Conservation (phyloP, 371 early-diverging fungal species). For the Mortierella sp. region DNA sequence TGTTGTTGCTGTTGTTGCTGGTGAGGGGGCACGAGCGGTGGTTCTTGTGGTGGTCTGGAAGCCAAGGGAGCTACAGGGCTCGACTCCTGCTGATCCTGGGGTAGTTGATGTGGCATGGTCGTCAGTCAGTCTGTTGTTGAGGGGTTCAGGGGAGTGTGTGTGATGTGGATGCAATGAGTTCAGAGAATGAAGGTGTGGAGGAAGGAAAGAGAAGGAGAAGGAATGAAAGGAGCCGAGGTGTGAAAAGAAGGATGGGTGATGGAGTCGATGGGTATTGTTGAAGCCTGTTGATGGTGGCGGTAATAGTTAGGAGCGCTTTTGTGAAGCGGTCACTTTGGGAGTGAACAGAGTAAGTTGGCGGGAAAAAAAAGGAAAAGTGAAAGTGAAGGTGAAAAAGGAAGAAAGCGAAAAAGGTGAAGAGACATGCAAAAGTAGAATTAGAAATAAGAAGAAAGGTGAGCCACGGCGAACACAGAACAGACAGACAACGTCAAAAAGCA, state of each 20-base stretch:
- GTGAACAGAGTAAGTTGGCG: background rate
- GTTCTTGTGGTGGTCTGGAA: slow-evolving; percentile 7
- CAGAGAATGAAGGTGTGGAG: background rate
- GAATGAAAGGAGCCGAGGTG: background rate
- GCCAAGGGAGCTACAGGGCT: slow-evolving; percentile 1
- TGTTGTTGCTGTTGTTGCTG: slow-evolving; percentile 8
- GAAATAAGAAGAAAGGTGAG: background rate
- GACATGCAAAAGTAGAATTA: too few species aligned
- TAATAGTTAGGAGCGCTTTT: too few species aligned
- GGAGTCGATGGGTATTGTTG: too few species aligned
- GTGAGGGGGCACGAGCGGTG: background rate
- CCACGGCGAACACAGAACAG: background rate
- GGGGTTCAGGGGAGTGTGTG: background rate
- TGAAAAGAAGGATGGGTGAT: background rate
- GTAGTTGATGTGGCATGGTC: slow-evolving; percentile 25
- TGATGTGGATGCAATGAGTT: background rate
- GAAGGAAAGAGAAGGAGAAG: background rate
- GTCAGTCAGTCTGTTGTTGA: background rate
- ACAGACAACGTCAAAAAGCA: background rate
- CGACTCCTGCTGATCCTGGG: slow-evolving; percentile 24
- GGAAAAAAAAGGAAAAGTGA: background rate
- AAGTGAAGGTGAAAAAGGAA: background rate
- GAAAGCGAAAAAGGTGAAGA: background rate
- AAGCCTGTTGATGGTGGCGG: too few species aligned
- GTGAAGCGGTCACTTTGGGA: too few species aligned